A percentile compares a stretch with the other conserved stretches of the same genome.
These are phyloP conservation scores for Colletotrichum orbiculare DNA, from an alignment of 2,329 filamentous ascomycete genomes.

Conservation along the genomic window DNA sequence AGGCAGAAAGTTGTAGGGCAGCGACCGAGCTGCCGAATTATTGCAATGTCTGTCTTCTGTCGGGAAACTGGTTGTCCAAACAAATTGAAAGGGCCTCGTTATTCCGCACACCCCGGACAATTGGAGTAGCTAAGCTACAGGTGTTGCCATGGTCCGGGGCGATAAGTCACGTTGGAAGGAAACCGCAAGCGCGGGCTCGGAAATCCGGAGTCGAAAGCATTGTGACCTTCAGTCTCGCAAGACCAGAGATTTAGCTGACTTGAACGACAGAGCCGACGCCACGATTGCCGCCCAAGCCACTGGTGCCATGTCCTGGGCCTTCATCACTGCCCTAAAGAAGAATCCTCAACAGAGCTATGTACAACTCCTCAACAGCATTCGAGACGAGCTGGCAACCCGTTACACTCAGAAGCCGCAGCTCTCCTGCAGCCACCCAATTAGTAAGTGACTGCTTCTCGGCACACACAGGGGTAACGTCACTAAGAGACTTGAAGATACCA, in stretches of 20 bases:
- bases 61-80: too few relatives aligned
- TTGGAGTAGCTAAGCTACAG: constrained; percentile 45
- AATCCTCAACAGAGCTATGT: constrained; percentile 99
- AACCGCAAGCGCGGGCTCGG: constrained; percentile 19
- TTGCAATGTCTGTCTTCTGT: too few relatives aligned
- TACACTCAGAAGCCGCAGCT: constrained; percentile 97
- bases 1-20: not conserved
- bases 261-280: constrained; percentile 81
- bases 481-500: constrained; percentile 61
- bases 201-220: constrained; percentile 36
- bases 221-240: not conserved
- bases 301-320: constrained; percentile 98
- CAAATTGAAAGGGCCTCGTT: constrained; percentile 1
- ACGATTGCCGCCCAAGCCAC: constrained; percentile 90
- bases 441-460: constrained; percentile 63
- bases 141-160: constrained; percentile 57
- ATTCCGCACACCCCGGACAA: constrained; percentile 53
- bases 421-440: constrained; percentile 95
- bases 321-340: constrained; percentile 92
- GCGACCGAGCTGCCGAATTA: too few relatives aligned
- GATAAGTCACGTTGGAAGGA: constrained; percentile 56
- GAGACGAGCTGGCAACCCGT: constrained; percentile 87
- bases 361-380: constrained; percentile 94
- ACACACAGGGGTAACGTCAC: constrained; percentile 4
- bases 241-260: constrained; percentile 2